Evolutionary conservation across 306 rosid genomes (phyloP), one percentile per base, ranked within the genome.

Genomic region (Ormosia semicastrata): DNA sequence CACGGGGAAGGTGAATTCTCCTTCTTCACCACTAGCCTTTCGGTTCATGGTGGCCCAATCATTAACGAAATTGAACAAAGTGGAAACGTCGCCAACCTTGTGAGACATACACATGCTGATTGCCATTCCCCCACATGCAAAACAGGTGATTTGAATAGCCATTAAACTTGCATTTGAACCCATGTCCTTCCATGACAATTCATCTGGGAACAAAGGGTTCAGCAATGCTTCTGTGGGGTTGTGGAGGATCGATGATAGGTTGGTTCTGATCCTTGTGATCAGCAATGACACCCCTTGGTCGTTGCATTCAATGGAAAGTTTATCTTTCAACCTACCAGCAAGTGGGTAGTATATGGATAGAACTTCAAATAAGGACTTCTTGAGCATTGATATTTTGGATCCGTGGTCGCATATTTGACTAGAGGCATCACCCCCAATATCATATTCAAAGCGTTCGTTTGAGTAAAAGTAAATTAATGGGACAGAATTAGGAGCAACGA

Each of bases 261-360:
- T 37, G 36, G 49, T 6, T 18, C 14, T 58, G 56, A 88, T 15
- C 7, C 10, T 67, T 12, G 87, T 78, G n/a, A 85, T 84, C 0
- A 85, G 41, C n/a, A 89, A 86, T 10, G 57, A 33, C 65, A 75
- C 91, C 0, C 97, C 97, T 41, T 87, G 82, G 60, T 92, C 97
- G 57, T 86, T 87, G 78, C 93, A 89, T 0, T 87, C 88, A 1
- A 91, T 72, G 36, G 69, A 77, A 8, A 46, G 7, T 56, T 63
- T 50, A 18, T 83, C 89, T 80, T 24, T 79, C 66, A 80, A 2
- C 18, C 67, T 86, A 0, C 93, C 91, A 2, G 95, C 90, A 17
- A 90, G 69, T 0, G 90, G 94, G 75, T 92, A 90, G 81, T 89
- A 92, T 6, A 2, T 14, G 11, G 91, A 49, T 17, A 92, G 80